A percentile compares a stretch with the other conserved stretches of the same genome.
These are phyloP conservation scores for Backusella morwellensis DNA, from an alignment of 192 early-diverging fungal species.

Conservation along the genomic window DNA sequence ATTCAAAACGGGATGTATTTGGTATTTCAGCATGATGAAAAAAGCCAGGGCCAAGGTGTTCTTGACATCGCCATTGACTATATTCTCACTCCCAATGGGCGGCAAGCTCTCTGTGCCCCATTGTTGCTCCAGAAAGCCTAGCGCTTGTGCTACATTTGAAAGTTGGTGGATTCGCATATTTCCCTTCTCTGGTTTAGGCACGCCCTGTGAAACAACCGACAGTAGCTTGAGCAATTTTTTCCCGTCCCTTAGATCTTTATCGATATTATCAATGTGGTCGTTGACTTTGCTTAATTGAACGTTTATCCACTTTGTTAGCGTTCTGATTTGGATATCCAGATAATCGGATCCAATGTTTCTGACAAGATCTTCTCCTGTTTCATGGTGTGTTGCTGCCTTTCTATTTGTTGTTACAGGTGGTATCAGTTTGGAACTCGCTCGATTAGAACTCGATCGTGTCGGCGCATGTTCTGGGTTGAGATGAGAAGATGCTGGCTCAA, in stretches of 20 bases:
- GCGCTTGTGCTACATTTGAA: conserved; percentile 70
- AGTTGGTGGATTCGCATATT: conserved; percentile 79
- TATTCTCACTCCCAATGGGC: conserved; percentile 77
- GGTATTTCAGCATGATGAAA: conserved; percentile 54
- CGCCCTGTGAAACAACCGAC: conserved; percentile 68
- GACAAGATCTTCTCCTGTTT: conserved; percentile 37
- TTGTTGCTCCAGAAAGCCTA: conserved; percentile 61
- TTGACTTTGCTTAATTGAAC: conserved; percentile 44
- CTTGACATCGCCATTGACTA: conserved; percentile 76
- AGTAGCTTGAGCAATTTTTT: conserved; percentile 69
- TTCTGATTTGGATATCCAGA: conserved; percentile 45
- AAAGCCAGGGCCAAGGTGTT: conserved; percentile 52
- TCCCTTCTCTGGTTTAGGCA: conserved; percentile 65
- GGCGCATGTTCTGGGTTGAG: background rate
- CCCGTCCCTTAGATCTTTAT: conserved; percentile 63
- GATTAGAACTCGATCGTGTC: background rate
- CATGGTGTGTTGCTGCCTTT: background rate
- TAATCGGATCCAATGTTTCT: conserved; percentile 45
- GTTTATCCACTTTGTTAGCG: conserved; percentile 64
- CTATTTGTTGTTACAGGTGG: conserved; percentile 7
- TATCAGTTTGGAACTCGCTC: conserved; percentile 5
- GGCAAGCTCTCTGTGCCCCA: conserved; percentile 56
- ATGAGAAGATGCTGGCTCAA: conserved; percentile 4
- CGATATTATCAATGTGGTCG: conserved; percentile 48
- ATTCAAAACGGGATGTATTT: conserved; percentile 30